These are phyloP conservation scores for Ramaria sp. DNA, from an alignment of 768 basidiomycete species.

Conservation along the genomic window DNA sequence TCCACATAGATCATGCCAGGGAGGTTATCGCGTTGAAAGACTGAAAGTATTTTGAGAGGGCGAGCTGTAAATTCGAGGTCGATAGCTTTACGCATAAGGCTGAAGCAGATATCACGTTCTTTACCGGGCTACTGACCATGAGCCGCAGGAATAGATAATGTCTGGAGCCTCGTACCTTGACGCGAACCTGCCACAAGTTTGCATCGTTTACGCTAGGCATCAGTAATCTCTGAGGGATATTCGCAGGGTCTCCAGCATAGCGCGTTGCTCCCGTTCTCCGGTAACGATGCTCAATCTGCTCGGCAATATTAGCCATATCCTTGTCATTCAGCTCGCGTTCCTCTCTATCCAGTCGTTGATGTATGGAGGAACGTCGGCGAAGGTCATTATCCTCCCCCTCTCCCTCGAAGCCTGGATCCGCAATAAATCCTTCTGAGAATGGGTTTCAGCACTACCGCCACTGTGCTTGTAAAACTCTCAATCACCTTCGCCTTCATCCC, in stretches of 20 bases:
- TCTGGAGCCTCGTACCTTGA: slow-evolving; percentile 49
- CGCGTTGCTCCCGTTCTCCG: slow-evolving; percentile 43
- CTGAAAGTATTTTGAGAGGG: slow-evolving; percentile 82
- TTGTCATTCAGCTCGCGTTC: slow-evolving; percentile 66
- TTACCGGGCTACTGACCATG: slow-evolving; percentile 58
- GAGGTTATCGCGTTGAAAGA: slow-evolving; percentile 92
- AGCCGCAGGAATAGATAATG: background rate
- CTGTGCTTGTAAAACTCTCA: slow-evolving; percentile 11
- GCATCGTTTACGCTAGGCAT: slow-evolving; percentile 98
- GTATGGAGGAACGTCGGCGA: slow-evolving; percentile 39
- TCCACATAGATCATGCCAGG: slow-evolving; percentile 97
- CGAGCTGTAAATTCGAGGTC: slow-evolving; percentile 67
- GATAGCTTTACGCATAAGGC: slow-evolving; percentile 88
- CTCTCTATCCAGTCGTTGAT: slow-evolving; percentile 60
- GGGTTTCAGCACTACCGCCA: slow-evolving; percentile 1
- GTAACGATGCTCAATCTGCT: slow-evolving; percentile 71
- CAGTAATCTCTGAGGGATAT: slow-evolving; percentile 82
- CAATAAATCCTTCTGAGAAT: slow-evolving; percentile 57
- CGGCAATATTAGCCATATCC: slow-evolving; percentile 78
- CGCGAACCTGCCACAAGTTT: slow-evolving; percentile 89
- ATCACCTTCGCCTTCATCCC: slow-evolving; percentile 51
- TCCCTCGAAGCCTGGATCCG: slow-evolving; percentile 39
- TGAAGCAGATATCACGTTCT: slow-evolving; percentile 88
- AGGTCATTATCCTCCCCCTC: slow-evolving; percentile 50
- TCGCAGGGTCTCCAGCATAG: slow-evolving; percentile 87